Percentiles rank a stretch among this genome's conserved stretches.
Evolutionary conservation across 495 filamentous ascomycete genomes (phyloP).

Genomic region (Penicillium waksmanii): DNA sequence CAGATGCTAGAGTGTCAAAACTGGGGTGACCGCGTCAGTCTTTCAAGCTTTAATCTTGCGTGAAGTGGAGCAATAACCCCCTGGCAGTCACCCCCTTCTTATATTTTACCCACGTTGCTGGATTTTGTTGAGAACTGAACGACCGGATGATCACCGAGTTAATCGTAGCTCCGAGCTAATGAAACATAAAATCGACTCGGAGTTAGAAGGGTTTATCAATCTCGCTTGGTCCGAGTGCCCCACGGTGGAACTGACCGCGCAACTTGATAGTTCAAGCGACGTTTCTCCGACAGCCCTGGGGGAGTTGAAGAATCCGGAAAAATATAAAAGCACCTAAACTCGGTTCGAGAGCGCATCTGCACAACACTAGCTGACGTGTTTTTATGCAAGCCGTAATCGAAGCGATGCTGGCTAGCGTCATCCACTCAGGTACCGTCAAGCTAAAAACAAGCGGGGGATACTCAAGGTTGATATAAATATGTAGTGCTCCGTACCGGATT

Average conservation of each 20-base stretch:
- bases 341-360: neutral
- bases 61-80: neutral
- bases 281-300: neutral
- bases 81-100: neutral
- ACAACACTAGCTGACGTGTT: neutral
- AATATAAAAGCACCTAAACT: neutral
- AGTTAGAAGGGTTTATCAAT: conserved; percentile 1
- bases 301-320: neutral
- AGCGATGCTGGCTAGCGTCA: neutral
- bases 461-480: neutral
- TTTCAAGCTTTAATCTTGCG: neutral
- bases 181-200: neutral
- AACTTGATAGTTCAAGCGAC: neutral
- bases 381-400: neutral
- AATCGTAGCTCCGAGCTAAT: neutral
- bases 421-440: neutral
- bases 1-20: conserved; percentile 5
- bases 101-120: neutral
- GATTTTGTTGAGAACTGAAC: neutral
- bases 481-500: neutral
- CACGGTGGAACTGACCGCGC: conserved; percentile 1
- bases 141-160: neutral
- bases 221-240: neutral
- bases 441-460: neutral
- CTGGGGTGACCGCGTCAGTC: conserved; percentile 15